These are phyloP conservation scores for Pseudogymnoascus sp. DNA, from an alignment of 2,329 filamentous ascomycete species.

Conservation along the genomic window DNA sequence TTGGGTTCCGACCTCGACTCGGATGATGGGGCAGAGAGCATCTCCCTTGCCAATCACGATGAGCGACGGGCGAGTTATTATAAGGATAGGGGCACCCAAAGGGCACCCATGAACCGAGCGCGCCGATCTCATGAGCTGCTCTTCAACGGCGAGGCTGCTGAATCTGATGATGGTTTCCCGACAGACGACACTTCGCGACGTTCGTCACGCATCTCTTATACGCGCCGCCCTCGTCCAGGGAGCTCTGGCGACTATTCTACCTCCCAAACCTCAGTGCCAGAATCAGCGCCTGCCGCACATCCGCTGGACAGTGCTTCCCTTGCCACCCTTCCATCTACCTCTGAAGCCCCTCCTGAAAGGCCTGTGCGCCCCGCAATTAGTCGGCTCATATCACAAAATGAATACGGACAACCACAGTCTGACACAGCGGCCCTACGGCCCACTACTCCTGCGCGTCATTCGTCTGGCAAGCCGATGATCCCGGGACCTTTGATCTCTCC, in stretches of 20 bases:
- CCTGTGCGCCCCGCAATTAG: constrained; percentile 19
- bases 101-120: constrained; percentile 10
- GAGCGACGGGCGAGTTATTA: constrained; percentile 15
- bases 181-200: background rate
- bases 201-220: background rate
- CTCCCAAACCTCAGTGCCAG: background rate
- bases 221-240: background rate
- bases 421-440: constrained; percentile 31
- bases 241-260: background rate
- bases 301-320: constrained; percentile 10
- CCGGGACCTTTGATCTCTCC: constrained; percentile 52
- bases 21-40: constrained; percentile 57
- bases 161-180: constrained; percentile 13
- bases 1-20: constrained; percentile 49
- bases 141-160: constrained; percentile 16
- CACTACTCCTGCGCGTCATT: constrained; percentile 36
- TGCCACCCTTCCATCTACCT: background rate
- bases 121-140: constrained; percentile 12
- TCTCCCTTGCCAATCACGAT: constrained; percentile 49
- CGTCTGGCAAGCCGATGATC: constrained; percentile 43
- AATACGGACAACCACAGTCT: constrained; percentile 26
- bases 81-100: constrained; percentile 11
- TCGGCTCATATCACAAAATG: constrained; percentile 23
- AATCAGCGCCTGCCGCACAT: constrained; percentile 25
- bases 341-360: constrained; percentile 18